phyloP scores from a whole-genome alignment of 2,329 filamentous ascomycete genomes.

The Fusarium annulatum region DNA sequence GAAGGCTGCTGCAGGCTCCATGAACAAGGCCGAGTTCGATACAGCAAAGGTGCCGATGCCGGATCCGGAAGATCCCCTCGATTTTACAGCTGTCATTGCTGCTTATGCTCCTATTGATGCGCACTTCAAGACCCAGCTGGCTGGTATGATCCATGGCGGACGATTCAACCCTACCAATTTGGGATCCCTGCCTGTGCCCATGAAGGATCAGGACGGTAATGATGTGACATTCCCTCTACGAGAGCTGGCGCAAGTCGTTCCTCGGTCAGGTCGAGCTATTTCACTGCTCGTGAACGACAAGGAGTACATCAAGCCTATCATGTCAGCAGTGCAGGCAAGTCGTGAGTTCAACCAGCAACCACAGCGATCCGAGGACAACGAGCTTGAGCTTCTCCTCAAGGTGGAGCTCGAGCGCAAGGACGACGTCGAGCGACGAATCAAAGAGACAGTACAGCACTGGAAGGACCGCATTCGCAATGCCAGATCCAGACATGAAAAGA shows the following conservation, averaged over 20 bases:
- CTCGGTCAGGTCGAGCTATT: constrained; percentile 55
- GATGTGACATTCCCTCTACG: constrained; percentile 59
- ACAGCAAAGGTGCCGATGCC: constrained; percentile 44
- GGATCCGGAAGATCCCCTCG: constrained; percentile 57
- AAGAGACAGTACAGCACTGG: constrained; percentile 62
- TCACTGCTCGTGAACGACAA: constrained; percentile 57
- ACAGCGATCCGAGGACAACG: constrained; percentile 67
- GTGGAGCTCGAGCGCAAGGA: constrained; percentile 64
- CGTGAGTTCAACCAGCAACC: constrained; percentile 71
- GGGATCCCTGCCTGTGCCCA: constrained; percentile 57
- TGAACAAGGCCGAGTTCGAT: constrained; percentile 35
- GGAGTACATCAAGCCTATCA: constrained; percentile 63
- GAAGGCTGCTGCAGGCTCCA: constrained; percentile 29
- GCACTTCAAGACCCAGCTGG: constrained; percentile 58
- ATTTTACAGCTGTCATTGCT: constrained; percentile 61
- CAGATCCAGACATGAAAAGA: constrained; percentile 60
- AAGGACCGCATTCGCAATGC: constrained; percentile 60
- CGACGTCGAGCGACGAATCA: constrained; percentile 56
- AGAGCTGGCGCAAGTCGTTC: constrained; percentile 66
- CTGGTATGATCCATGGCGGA: constrained; percentile 56
- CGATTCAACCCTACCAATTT: constrained; percentile 64
- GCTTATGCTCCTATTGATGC: constrained; percentile 55
- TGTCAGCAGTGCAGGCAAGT: constrained; percentile 64
- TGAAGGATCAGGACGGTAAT: constrained; percentile 47
- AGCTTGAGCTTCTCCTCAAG: constrained; percentile 66